These are phyloP conservation scores for Cordyceps farinosa DNA, from an alignment of 2,329 filamentous ascomycete genomes.

Conservation along the genomic window DNA sequence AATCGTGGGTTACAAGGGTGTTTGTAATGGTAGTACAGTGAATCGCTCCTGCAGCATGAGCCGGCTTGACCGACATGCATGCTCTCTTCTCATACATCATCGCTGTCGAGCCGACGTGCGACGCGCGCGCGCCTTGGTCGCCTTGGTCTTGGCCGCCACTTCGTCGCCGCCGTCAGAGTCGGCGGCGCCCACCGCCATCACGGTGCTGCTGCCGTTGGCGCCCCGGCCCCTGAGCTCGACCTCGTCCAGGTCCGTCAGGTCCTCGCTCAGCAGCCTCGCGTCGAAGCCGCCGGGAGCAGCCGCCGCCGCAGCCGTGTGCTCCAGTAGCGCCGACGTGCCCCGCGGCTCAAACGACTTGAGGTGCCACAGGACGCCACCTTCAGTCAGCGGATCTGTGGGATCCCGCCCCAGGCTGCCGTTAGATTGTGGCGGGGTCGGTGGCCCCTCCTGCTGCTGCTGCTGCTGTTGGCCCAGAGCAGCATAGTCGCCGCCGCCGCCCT, in stretches of 20 bases:
- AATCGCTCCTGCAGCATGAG: too few relatives aligned
- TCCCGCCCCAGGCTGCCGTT: constrained; percentile 54
- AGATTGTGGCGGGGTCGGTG: constrained; percentile 65
- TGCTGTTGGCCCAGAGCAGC: constrained; percentile 22
- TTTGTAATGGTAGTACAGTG: background rate
- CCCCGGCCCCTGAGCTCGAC: constrained; percentile 75
- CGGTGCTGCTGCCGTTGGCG: constrained; percentile 39
- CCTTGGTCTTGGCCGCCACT: background rate
- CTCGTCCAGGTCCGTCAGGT: constrained; percentile 87
- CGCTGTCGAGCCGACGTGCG: background rate
- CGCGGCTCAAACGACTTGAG: constrained; percentile 73
- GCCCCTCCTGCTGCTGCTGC: constrained; percentile 30
- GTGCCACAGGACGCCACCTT: constrained; percentile 87
- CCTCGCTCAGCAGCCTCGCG: constrained; percentile 71
- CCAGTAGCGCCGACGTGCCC: constrained; percentile 75
- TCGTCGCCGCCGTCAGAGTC: background rate
- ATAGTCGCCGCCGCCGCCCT: constrained; percentile 48
- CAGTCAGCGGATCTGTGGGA: constrained; percentile 52
- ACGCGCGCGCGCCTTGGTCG: constrained; percentile 1
- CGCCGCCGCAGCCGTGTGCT: constrained; percentile 42
- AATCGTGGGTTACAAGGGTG: too few relatives aligned
- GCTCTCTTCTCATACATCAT: constrained; percentile 8
- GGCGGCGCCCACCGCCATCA: constrained; percentile 28
- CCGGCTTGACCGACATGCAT: too few relatives aligned
- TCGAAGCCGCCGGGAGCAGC: constrained; percentile 43